phyloP scores from a whole-genome alignment of 1,284 basidiomycete species.

The Malassezia brasiliensis region DNA sequence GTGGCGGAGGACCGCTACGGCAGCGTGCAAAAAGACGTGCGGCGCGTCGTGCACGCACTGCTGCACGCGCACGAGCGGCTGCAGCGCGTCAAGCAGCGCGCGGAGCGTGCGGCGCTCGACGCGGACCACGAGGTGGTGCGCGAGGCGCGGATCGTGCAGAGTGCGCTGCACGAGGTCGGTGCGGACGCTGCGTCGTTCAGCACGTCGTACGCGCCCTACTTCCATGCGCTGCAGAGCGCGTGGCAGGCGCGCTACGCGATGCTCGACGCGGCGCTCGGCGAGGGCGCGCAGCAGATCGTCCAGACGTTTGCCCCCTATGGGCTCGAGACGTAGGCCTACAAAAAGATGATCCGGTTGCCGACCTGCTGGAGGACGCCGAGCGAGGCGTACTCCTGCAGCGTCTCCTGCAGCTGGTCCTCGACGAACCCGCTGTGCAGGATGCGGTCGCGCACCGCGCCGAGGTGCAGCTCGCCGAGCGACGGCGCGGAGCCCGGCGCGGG shows the following conservation, averaged over 20 bases:
- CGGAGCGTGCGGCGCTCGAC: slow-evolving; percentile 8
- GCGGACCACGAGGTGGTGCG: slow-evolving; percentile 12
- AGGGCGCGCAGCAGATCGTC: slow-evolving; percentile 3
- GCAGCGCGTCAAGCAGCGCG: not conserved
- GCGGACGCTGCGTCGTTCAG: slow-evolving; percentile 10
- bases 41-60: slow-evolving; percentile 11
- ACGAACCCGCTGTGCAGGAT: slow-evolving; percentile 29
- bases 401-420: slow-evolving; percentile 31
- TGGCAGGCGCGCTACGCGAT: slow-evolving; percentile 10
- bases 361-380: slow-evolving; percentile 26
- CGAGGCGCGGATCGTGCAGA: slow-evolving; percentile 8
- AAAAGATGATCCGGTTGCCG: slow-evolving; percentile 24
- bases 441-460: slow-evolving; percentile 29
- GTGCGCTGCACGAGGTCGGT: slow-evolving; percentile 9
- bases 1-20: slow-evolving; percentile 32
- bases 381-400: slow-evolving; percentile 25
- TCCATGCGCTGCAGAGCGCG: slow-evolving; percentile 9
- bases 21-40: slow-evolving; percentile 27
- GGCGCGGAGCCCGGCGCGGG: not conserved
- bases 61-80: slow-evolving; percentile 10
- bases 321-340: slow-evolving; percentile 14
- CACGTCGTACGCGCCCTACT: slow-evolving; percentile 13
- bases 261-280: not conserved
- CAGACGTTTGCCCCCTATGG: slow-evolving; percentile 11
- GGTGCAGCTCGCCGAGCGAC: slow-evolving; percentile 17